Evolutionary conservation across 768 basidiomycete genomes (phyloP), one percentile per base, ranked within the genome.

Genomic region (Boletus rubroflammeus): DNA sequence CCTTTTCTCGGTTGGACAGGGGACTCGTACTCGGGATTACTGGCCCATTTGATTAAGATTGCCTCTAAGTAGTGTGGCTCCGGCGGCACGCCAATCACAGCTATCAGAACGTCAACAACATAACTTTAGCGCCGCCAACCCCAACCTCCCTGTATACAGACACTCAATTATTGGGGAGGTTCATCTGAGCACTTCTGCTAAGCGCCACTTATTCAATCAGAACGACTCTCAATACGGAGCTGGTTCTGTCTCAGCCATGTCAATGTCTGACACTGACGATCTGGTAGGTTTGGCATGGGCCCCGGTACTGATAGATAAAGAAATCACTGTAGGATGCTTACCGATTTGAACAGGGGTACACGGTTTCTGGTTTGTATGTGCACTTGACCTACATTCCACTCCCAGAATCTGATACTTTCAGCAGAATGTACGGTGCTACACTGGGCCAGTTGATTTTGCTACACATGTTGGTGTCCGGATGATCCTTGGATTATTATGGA

Each of bases 381-480:
- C 17, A 17, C 28, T 28, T 28, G 21, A 23, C 14, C 8, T 26
- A n/a, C 25, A 3, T 40, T 6, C 21, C 6, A 8, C 25, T 21
- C 3, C 26, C 9, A 28, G 34, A 19, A 17, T 25, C 26, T 29
- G 29, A 55, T 17, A 1, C 21, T 34, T 38, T 15, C 5, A 14
- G 15, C 9, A 58, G 56, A 1, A 42, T 61, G 58, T 61, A 61
- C 21, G 58, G 60, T 6, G 43, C 11, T 10, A 61, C 57, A n/a
- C 11, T 60, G 42, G 57, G 50, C 3, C 59, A 60, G 11, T 40
- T 32, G 15, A 42, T 48, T 4, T 49, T 41, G n/a, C 17, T 60
- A 60, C 14, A 0, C n/a, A 5, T 9, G 14, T 38, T 61, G 53
- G 58, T 61, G 60, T 38, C 60, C 58, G 1, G 13, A 51, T 0